phyloP scores from a whole-genome alignment of 495 filamentous ascomycete species.

The Melanomma pulvis-pyrius region DNA sequence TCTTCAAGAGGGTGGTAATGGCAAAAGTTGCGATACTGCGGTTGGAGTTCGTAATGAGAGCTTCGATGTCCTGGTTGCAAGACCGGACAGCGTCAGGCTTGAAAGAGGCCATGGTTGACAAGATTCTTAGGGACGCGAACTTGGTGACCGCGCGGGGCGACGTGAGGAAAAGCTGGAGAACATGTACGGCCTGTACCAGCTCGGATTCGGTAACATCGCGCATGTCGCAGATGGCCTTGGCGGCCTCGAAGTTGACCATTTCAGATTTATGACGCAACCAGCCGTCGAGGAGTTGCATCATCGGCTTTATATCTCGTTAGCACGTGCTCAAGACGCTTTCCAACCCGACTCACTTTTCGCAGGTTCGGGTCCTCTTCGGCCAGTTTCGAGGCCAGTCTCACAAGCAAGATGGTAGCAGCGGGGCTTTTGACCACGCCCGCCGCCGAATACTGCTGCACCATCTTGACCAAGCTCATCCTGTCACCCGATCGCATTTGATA shows the following conservation, averaged over 20 bases:
- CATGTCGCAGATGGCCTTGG: slow-evolving; percentile 95
- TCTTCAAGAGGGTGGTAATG: slow-evolving; percentile 96
- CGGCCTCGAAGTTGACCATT: slow-evolving; percentile 99
- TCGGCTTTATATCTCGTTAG: slow-evolving; percentile 26
- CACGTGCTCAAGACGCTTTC: not conserved
- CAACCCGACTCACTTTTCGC: slow-evolving; percentile 62
- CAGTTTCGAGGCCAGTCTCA: slow-evolving; percentile 89
- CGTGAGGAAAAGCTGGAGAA: slow-evolving; percentile 93
- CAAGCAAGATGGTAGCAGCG: slow-evolving; percentile 86
- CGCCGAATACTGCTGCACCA: slow-evolving; percentile 96
- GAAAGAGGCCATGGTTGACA: slow-evolving; percentile 93
- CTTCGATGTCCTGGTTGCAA: slow-evolving; percentile 97
- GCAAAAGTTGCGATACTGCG: slow-evolving; percentile 97
- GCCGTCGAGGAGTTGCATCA: slow-evolving; percentile 41
- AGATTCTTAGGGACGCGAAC: slow-evolving; percentile 94
- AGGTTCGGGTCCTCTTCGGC: slow-evolving; percentile 90
- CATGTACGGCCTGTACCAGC: slow-evolving; percentile 88
- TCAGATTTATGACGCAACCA: slow-evolving; percentile 85
- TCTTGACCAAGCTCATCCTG: slow-evolving; percentile 98
- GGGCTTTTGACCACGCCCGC: slow-evolving; percentile 93
- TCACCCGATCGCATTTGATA: slow-evolving; percentile 98
- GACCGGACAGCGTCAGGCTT: slow-evolving; percentile 88
- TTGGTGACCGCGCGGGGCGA: slow-evolving; percentile 93
- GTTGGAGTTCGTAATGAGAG: slow-evolving; percentile 93
- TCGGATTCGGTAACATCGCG: slow-evolving; percentile 90